These are phyloP conservation scores for Blastobotrys arbuscula DNA, from an alignment of 1,139 yeast genomes.

Conservation along the genomic window DNA sequence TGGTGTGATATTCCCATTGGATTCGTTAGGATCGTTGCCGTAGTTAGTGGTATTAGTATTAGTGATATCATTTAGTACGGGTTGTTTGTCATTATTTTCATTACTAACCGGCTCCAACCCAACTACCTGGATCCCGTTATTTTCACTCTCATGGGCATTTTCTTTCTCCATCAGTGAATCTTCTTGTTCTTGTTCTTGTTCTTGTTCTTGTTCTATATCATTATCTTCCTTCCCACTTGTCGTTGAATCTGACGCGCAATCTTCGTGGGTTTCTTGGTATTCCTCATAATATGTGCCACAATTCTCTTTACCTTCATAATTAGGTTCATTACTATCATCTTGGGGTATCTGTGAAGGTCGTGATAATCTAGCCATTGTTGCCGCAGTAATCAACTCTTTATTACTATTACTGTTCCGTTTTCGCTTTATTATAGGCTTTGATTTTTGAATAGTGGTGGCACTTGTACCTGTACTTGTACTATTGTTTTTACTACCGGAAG, in stretches of 20 bases:
- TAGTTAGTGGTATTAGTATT: constrained; percentile 1
- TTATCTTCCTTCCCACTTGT: not conserved
- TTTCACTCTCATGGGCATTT: not conserved
- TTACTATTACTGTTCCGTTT: not conserved
- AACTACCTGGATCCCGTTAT: constrained; percentile 17
- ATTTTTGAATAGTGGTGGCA: too few species aligned
- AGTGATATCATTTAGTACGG: constrained; percentile 17
- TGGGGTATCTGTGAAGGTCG: constrained; percentile 4
- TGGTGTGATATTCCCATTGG: constrained; percentile 10
- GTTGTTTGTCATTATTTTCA: constrained; percentile 2
- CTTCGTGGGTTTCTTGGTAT: not conserved
- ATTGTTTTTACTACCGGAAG: too few species aligned
- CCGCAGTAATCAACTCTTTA: not conserved
- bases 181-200: not conserved
- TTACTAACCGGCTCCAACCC: constrained; percentile 20
- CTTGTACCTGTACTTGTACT: too few species aligned
- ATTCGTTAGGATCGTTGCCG: not conserved
- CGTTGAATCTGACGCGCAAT: not conserved
- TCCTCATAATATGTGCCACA: not conserved
- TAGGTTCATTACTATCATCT: not conserved
- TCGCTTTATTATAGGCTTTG: not conserved
- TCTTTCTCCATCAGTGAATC: not conserved
- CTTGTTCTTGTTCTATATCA: not conserved
- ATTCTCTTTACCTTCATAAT: not conserved
- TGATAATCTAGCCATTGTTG: constrained; percentile 4